Conservation (phyloP, 257 asterid genomes). For the Gentiana macrophylla region DNA sequence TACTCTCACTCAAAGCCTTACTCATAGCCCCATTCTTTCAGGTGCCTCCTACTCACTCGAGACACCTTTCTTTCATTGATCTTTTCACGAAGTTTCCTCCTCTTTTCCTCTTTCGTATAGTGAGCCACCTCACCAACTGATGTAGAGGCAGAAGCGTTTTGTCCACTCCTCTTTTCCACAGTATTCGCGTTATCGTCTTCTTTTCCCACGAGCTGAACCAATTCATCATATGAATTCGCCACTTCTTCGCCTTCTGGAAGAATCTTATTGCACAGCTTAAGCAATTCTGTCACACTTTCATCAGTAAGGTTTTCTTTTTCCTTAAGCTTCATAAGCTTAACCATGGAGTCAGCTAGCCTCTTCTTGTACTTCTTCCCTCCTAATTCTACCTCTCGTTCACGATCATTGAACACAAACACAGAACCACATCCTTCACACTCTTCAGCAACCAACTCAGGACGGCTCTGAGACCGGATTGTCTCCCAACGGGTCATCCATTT, state of each 20-base stretch:
- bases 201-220: background rate
- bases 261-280: background rate
- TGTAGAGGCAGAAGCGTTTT: slow-evolving; percentile 4
- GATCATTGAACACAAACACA: background rate
- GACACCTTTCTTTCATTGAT: too few relatives aligned
- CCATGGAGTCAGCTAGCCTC: background rate
- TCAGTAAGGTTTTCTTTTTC: background rate
- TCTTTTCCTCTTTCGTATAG: background rate
- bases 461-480: background rate
- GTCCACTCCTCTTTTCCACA: background rate
- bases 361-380: background rate
- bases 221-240: background rate
- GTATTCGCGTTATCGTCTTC: background rate
- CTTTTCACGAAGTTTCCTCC: too few relatives aligned
- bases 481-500: background rate
- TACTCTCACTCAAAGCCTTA: background rate
- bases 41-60: background rate
- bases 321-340: background rate
- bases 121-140: background rate
- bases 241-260: background rate
- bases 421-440: background rate
- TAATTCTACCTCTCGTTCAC: background rate
- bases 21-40: background rate
- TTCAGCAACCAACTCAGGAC: background rate
- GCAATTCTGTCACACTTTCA: background rate